A percentile compares a stretch with the other conserved stretches of the same genome.
phyloP scores from a whole-genome alignment of 139 green algal species.

The Chlorella sp. region DNA sequence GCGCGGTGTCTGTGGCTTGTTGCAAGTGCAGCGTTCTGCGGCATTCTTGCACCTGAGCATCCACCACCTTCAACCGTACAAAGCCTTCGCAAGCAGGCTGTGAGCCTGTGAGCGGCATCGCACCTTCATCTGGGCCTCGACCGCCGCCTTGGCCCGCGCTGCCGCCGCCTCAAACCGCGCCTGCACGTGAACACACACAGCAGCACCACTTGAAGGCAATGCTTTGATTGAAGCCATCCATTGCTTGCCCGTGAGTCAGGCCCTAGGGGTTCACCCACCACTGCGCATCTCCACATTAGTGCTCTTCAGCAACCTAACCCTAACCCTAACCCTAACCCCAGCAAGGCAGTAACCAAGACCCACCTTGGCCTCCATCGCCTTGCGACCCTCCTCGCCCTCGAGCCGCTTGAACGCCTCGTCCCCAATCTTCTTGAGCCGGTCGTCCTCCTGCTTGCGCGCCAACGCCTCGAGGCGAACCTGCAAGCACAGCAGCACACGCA shows the following conservation, averaged over 20 bases:
- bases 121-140: not conserved
- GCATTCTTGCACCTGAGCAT: too few species aligned
- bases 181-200: not conserved
- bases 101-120: too few species aligned
- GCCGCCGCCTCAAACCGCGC: not conserved
- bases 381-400: not conserved
- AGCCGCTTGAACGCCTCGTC: not conserved
- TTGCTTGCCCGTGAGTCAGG: too few species aligned
- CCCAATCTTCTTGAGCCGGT: not conserved
- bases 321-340: not conserved
- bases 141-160: not conserved
- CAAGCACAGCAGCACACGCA: too few species aligned
- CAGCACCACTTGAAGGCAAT: not conserved
- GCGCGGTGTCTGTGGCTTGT: too few species aligned
- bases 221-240: too few species aligned
- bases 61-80: too few species aligned
- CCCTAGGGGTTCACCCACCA: too few species aligned
- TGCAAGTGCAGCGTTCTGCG: too few species aligned
- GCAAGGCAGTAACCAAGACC: not conserved
- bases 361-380: not conserved
- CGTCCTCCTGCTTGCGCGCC: not conserved
- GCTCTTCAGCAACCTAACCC: not conserved
- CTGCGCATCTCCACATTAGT: not conserved
- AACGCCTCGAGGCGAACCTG: not conserved
- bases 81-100: too few species aligned